Conservation (phyloP, 495 filamentous ascomycete species). For the Mytilinidion resinicola region DNA sequence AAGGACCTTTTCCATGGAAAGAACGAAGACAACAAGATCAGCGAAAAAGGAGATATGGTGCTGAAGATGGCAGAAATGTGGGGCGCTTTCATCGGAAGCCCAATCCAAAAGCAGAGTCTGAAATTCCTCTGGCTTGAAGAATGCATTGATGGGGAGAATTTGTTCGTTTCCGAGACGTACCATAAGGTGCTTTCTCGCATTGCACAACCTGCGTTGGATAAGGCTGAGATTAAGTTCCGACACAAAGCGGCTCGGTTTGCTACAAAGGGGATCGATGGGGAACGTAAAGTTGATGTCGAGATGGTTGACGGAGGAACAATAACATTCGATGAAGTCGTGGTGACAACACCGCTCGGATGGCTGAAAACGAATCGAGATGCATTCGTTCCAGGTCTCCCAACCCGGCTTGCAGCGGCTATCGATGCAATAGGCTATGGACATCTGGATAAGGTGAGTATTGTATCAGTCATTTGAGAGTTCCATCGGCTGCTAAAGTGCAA, state of each 20-base stretch:
- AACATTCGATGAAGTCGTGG: conserved; percentile 75
- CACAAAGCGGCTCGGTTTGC: conserved; percentile 52
- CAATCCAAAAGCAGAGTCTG: conserved; percentile 70
- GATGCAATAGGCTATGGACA: conserved; percentile 74
- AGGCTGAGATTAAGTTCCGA: conserved; percentile 56
- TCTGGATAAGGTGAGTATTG: conserved; percentile 65
- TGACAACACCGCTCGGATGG: conserved; percentile 84
- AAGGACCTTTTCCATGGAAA: conserved; percentile 35
- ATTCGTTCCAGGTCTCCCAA: conserved; percentile 66
- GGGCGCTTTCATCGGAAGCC: conserved; percentile 83
- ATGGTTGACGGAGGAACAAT: conserved; percentile 47
- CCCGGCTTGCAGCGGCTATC: conserved; percentile 63
- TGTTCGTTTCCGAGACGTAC: conserved; percentile 85
- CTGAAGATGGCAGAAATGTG: conserved; percentile 67
- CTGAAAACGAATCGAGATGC: conserved; percentile 66
- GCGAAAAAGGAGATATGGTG: conserved; percentile 46
- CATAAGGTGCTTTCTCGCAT: conserved; percentile 64
- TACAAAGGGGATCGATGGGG: conserved; percentile 31
- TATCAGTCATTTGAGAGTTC: background rate
- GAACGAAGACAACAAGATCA: conserved; percentile 44
- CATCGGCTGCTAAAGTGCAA: conserved; percentile 9
- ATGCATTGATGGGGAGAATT: conserved; percentile 85
- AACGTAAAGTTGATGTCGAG: conserved; percentile 36
- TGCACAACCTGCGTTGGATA: conserved; percentile 54
- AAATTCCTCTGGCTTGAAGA: conserved; percentile 96